A percentile compares a stretch with the other conserved stretches of the same genome.
Conservation (phyloP, 2,329 filamentous ascomycete genomes). For the Onygena corvina region DNA sequence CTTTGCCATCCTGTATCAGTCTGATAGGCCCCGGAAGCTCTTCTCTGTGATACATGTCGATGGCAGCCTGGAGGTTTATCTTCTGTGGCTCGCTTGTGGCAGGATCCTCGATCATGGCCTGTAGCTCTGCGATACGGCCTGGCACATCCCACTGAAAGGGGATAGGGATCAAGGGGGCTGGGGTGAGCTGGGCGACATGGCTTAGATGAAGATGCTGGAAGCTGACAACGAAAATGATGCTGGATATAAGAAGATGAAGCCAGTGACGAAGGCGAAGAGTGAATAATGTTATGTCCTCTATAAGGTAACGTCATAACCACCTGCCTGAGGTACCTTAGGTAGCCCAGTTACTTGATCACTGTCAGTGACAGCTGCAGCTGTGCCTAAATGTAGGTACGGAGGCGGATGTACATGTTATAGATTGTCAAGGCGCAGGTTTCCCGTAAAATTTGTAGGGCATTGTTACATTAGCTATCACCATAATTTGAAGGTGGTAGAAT, state of each 20-base stretch:
- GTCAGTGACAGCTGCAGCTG: too few species aligned
- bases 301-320: too few species aligned
- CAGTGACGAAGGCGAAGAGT: not conserved
- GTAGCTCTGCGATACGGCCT: conserved; percentile 12
- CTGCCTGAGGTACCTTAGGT: too few species aligned
- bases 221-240: not conserved
- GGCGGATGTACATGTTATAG: too few species aligned
- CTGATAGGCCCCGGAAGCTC: conserved; percentile 11
- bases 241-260: not conserved
- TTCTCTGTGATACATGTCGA: conserved; percentile 11
- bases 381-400: too few species aligned
- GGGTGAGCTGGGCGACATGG: conserved; percentile 10
- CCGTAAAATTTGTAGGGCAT: too few species aligned
- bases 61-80: conserved; percentile 12
- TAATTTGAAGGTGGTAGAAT: too few species aligned
- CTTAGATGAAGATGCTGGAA: conserved; percentile 2
- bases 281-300: too few species aligned
- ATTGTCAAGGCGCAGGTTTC: too few species aligned
- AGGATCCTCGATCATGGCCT: conserved; percentile 13
- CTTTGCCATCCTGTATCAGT: conserved; percentile 13
- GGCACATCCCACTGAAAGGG: conserved; percentile 12
- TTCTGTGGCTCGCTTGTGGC: conserved; percentile 11
- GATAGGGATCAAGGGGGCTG: conserved; percentile 10
- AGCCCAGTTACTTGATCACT: too few species aligned
- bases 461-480: too few species aligned